Conservation (phyloP, 2,329 filamentous ascomycete species). For the Trichoderma afroharzianum region DNA sequence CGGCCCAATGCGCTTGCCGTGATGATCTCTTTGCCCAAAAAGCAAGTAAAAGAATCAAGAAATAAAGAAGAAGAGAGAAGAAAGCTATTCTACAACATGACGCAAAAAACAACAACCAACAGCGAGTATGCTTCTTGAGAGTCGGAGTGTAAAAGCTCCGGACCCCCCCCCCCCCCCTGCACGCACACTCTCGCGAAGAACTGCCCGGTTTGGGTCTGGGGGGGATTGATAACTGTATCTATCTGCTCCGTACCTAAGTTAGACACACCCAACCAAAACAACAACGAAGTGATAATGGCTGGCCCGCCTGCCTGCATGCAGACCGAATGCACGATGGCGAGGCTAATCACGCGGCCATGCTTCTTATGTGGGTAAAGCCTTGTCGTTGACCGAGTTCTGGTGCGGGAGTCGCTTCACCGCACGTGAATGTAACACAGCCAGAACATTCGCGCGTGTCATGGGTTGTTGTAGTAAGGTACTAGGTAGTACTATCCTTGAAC, state of each 20-base stretch:
- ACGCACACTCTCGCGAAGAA: not conserved
- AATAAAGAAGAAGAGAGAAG: not conserved
- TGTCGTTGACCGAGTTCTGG: not conserved
- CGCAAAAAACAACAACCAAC: not conserved
- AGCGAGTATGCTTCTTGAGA: not conserved
- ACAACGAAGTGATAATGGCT: not conserved
- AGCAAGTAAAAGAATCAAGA: not conserved
- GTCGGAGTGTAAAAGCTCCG: not conserved
- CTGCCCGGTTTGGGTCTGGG: not conserved
- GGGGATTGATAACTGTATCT: not conserved
- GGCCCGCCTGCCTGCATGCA: constrained; percentile 2
- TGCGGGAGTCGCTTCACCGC: not conserved
- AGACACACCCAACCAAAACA: not conserved
- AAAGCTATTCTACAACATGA: not conserved
- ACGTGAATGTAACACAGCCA: not conserved
- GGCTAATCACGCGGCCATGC: not conserved
- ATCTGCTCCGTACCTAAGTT: too few relatives aligned
- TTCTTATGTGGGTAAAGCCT: not conserved
- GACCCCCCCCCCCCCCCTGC: not conserved
- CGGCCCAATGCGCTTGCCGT: not conserved
- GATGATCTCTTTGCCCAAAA: not conserved
- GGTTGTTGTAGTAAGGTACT: not conserved
- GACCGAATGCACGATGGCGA: constrained; percentile 5
- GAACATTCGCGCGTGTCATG: not conserved
- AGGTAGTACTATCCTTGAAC: too few relatives aligned